These are phyloP conservation scores for Thelonectria blattea DNA, from an alignment of 2,329 filamentous ascomycete species.

Conservation along the genomic window DNA sequence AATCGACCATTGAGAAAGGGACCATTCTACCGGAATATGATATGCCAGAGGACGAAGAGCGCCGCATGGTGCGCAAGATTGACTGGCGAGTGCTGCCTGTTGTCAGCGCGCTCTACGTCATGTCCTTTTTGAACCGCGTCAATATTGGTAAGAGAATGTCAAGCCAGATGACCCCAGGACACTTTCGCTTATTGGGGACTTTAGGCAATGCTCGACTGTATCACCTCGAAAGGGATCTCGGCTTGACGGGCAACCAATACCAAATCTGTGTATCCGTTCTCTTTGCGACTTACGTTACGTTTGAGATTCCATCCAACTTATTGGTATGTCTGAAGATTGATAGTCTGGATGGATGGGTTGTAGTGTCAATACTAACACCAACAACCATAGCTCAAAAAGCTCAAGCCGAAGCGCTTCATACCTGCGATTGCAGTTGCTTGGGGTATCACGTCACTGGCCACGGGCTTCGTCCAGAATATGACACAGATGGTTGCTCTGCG, in stretches of 20 bases:
- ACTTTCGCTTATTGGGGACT: neutral
- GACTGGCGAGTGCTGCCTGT: slow-evolving; percentile 67
- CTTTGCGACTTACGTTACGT: slow-evolving; percentile 67
- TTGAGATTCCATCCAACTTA: slow-evolving; percentile 59
- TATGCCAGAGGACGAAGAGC: neutral
- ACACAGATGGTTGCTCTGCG: neutral
- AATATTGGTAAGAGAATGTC: neutral
- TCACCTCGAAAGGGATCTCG: slow-evolving; percentile 66
- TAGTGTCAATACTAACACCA: neutral
- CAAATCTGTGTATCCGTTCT: slow-evolving; percentile 71
- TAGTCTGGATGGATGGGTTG: neutral
- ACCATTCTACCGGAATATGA: neutral
- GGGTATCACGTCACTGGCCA: neutral
- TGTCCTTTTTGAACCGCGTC: slow-evolving; percentile 37
- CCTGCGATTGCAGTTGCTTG: neutral
- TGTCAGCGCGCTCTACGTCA: slow-evolving; percentile 64
- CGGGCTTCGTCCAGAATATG: neutral
- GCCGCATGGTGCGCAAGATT: slow-evolving; percentile 53
- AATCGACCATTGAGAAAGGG: neutral
- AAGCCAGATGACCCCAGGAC: neutral
- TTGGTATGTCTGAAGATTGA: neutral
- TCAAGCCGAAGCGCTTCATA: neutral
- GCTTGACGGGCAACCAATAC: slow-evolving; percentile 67
- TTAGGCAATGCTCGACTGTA: slow-evolving; percentile 71
- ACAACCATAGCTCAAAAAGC: neutral